Percentiles rank a stretch among this genome's conserved stretches.
phyloP scores from a whole-genome alignment of 1,284 basidiomycete genomes.

The Apiotrichum veenhuisii region DNA sequence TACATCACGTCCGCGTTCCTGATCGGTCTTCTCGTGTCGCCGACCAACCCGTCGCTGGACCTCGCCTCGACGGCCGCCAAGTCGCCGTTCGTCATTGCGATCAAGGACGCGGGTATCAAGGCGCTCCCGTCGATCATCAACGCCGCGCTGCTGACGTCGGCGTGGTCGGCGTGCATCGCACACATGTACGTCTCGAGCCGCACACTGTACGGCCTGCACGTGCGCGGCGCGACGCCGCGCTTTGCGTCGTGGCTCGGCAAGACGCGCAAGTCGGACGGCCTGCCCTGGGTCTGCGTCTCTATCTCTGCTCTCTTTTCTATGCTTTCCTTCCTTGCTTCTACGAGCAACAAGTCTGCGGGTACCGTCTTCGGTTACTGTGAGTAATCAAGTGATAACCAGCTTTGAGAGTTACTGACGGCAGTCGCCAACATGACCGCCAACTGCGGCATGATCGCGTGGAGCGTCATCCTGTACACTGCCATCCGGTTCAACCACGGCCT shows the following conservation, averaged over 20 bases:
- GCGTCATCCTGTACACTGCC: slow-evolving; percentile 74
- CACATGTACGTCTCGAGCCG: slow-evolving; percentile 57
- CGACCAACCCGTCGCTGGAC: slow-evolving; percentile 57
- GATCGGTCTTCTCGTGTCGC: slow-evolving; percentile 74
- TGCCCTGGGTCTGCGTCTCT: slow-evolving; percentile 31
- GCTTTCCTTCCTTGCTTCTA: slow-evolving; percentile 38
- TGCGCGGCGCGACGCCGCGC: slow-evolving; percentile 65
- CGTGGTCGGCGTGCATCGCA: slow-evolving; percentile 57
- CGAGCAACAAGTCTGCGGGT: slow-evolving; percentile 51
- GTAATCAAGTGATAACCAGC: slow-evolving; percentile 9
- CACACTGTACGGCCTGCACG: slow-evolving; percentile 55
- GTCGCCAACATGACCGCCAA: slow-evolving; percentile 58
- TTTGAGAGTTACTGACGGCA: neutral
- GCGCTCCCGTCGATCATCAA: slow-evolving; percentile 62
- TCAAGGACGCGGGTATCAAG: slow-evolving; percentile 65
- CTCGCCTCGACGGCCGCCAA: slow-evolving; percentile 62
- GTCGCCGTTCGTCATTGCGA: slow-evolving; percentile 75
- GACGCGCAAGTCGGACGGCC: slow-evolving; percentile 36
- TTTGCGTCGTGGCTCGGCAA: slow-evolving; percentile 19
- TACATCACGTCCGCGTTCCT: slow-evolving; percentile 62
- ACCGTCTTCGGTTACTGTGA: slow-evolving; percentile 66
- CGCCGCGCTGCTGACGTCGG: slow-evolving; percentile 59
- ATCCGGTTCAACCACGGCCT: slow-evolving; percentile 72
- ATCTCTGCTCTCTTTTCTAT: slow-evolving; percentile 25
- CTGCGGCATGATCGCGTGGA: slow-evolving; percentile 66